Evolutionary conservation across 164 flowering plant species (phyloP).

Genomic region (Chimonanthus praecox): DNA sequence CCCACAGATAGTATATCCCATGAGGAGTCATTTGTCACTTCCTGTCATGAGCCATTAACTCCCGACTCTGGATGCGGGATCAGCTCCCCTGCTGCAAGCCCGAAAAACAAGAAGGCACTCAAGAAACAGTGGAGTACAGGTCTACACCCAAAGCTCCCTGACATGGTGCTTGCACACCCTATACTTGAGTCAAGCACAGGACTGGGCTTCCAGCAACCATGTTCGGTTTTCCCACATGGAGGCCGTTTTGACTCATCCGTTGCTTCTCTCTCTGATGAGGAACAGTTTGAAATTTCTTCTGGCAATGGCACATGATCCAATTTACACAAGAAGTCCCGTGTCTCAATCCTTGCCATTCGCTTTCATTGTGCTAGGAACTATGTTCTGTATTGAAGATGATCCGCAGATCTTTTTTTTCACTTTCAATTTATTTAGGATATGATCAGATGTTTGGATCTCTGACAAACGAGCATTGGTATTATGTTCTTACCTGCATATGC

Average conservation of each 20-base stretch:
- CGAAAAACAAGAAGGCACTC: constrained; percentile 28
- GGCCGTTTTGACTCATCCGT: constrained; percentile 36
- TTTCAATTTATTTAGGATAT: too few relatives aligned
- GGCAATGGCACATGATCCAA: constrained; percentile 15
- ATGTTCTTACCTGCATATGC: background rate
- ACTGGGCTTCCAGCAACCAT: constrained; percentile 35
- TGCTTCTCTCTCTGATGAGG: constrained; percentile 19
- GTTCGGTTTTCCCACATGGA: constrained; percentile 24
- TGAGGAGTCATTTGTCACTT: constrained; percentile 66
- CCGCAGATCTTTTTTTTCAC: too few relatives aligned
- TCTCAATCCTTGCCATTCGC: background rate
- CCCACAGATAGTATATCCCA: constrained; percentile 44
- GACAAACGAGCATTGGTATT: background rate
- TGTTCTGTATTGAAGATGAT: background rate
- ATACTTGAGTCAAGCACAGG: constrained; percentile 66
- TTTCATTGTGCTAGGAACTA: background rate
- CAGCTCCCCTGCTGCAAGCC: constrained; percentile 12
- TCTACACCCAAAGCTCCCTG: constrained; percentile 20
- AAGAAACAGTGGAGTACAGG: constrained; percentile 42
- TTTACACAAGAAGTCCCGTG: background rate
- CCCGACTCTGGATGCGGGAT: constrained; percentile 71
- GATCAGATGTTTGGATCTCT: background rate
- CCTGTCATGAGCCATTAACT: constrained; percentile 73
- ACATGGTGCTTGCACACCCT: constrained; percentile 47
- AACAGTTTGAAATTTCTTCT: constrained; percentile 24